phyloP scores from a whole-genome alignment of 2,329 filamentous ascomycete genomes.

The Beauveria australis region DNA sequence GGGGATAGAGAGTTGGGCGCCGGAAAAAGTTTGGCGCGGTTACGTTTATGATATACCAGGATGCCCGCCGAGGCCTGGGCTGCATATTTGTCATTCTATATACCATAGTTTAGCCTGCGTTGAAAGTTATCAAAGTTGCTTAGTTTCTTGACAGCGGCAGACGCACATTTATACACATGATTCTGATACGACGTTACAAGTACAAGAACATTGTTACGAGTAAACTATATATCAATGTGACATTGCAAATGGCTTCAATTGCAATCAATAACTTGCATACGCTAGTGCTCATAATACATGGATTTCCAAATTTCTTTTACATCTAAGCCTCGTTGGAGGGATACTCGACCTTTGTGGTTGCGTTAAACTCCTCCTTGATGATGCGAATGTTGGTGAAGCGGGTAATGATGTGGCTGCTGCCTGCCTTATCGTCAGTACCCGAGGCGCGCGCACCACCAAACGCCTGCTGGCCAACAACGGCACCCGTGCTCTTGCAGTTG shows the following conservation, averaged over 20 bases:
- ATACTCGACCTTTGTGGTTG: conserved; percentile 56
- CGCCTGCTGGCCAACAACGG: conserved; percentile 64
- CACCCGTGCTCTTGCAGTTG: conserved; percentile 73
- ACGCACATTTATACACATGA: not conserved
- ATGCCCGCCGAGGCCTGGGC: not conserved
- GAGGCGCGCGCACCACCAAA: conserved; percentile 62
- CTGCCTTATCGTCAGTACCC: conserved; percentile 68
- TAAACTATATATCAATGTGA: not conserved
- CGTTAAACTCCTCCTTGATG: conserved; percentile 68
- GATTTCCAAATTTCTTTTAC: not conserved
- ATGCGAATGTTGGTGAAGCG: conserved; percentile 60
- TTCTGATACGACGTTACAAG: not conserved
- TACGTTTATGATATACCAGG: not conserved
- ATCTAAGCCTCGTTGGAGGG: conserved; percentile 59
- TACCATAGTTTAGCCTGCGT: conserved; percentile 8
- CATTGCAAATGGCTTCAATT: not conserved
- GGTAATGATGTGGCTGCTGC: conserved; percentile 53
- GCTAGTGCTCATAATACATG: conserved; percentile 10
- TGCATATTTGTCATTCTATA: not conserved
- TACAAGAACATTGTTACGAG: not conserved
- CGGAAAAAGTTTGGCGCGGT: not conserved
- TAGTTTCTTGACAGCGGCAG: not conserved
- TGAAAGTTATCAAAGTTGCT: not conserved
- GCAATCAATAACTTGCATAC: conserved; percentile 4
- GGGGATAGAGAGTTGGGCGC: not conserved